phyloP scores from a whole-genome alignment of 2,329 filamentous ascomycete genomes.

The Albophoma yamanashiensis region DNA sequence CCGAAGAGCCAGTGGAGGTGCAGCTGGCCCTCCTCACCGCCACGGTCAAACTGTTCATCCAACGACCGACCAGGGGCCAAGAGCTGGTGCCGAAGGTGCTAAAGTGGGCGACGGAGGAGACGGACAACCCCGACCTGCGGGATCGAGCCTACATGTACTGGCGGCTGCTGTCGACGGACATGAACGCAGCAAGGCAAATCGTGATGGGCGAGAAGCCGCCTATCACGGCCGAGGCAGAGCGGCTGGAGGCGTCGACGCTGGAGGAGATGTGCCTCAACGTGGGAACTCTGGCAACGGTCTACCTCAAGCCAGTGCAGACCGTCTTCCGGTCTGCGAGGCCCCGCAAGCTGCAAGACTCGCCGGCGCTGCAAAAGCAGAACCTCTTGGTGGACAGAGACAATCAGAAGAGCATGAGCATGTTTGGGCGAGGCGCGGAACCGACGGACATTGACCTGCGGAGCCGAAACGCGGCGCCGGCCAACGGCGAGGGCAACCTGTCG shows the following conservation, averaged over 20 bases:
- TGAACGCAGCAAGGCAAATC: slow-evolving; percentile 71
- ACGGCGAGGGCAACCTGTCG: slow-evolving; percentile 40
- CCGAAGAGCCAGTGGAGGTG: slow-evolving; percentile 90
- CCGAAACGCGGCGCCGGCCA: slow-evolving; percentile 13
- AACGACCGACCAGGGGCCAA: slow-evolving; percentile 88
- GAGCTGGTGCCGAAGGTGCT: slow-evolving; percentile 87
- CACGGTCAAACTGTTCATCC: slow-evolving; percentile 96
- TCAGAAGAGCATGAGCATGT: slow-evolving; percentile 50
- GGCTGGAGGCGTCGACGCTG: slow-evolving; percentile 78
- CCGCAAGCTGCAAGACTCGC: slow-evolving; percentile 67
- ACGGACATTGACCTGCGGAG: slow-evolving; percentile 37
- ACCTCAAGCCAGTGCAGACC: slow-evolving; percentile 93
- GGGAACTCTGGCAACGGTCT: slow-evolving; percentile 91
- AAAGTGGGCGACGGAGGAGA: slow-evolving; percentile 98
- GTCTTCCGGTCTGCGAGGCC: slow-evolving; percentile 87
- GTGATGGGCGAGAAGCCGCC: slow-evolving; percentile 97
- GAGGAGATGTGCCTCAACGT: slow-evolving; percentile 98
- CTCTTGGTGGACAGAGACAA: slow-evolving; percentile 42
- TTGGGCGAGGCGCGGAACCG: slow-evolving; percentile 41
- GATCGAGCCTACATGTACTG: slow-evolving; percentile 99
- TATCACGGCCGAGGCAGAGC: slow-evolving; percentile 93
- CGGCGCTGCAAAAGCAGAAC: slow-evolving; percentile 68
- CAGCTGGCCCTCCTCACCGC: slow-evolving; percentile 90
- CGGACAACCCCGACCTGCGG: slow-evolving; percentile 94
- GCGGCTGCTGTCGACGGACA: slow-evolving; percentile 88